These are phyloP conservation scores for Xylaria arbuscula DNA, from an alignment of 2,329 filamentous ascomycete species.

Conservation along the genomic window DNA sequence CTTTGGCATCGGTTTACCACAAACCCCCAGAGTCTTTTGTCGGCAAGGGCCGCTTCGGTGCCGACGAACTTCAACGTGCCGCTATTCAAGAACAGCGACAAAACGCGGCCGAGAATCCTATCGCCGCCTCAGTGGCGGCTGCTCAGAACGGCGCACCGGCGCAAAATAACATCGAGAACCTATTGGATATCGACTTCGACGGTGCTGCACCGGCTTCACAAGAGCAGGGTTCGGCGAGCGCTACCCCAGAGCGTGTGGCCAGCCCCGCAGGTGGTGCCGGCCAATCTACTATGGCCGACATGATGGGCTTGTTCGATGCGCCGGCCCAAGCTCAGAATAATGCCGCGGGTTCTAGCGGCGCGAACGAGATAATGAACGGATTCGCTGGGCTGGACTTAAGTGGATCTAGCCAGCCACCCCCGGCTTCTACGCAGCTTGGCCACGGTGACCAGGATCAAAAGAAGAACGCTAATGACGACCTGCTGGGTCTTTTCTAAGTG, in stretches of 20 bases:
- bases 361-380: constrained; percentile 87
- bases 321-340: constrained; percentile 63
- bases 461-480: constrained; percentile 66
- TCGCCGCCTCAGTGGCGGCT: constrained; percentile 83
- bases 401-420: constrained; percentile 71
- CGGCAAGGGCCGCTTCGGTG: constrained; percentile 91
- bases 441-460: constrained; percentile 53
- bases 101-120: constrained; percentile 91
- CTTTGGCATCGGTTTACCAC: constrained; percentile 96
- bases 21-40: constrained; percentile 98
- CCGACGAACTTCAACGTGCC: constrained; percentile 92
- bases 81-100: constrained; percentile 97
- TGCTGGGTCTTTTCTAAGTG: constrained; percentile 66
- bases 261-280: constrained; percentile 64
- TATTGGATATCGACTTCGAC: constrained; percentile 96
- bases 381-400: constrained; percentile 85
- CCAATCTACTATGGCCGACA: constrained; percentile 66
- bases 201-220: constrained; percentile 90
- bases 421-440: constrained; percentile 69
- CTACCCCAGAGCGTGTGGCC: constrained; percentile 75
- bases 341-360: constrained; percentile 54
- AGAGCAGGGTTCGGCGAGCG: constrained; percentile 65
- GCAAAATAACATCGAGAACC: constrained; percentile 89
- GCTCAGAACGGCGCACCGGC: constrained; percentile 67
- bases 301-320: constrained; percentile 77